phyloP scores from a whole-genome alignment of 768 basidiomycete genomes.

The Kwoniella botswanensis region DNA sequence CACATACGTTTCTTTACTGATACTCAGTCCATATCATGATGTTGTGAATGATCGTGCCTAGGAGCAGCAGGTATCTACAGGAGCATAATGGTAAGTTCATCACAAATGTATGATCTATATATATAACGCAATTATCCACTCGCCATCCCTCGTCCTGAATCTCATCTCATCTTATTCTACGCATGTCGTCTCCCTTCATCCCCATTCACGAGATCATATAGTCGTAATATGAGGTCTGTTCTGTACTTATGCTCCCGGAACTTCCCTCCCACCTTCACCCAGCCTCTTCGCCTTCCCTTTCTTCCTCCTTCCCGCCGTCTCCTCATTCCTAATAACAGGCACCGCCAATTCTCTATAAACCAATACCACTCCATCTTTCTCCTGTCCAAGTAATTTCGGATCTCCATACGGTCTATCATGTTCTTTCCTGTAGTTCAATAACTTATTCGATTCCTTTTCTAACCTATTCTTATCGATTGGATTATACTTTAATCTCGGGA shows the following conservation, averaged over 20 bases:
- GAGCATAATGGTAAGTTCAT: no score
- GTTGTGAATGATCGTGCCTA: no score
- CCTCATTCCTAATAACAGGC: slow-evolving; percentile 34
- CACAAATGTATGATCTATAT: no score
- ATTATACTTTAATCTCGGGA: slow-evolving; percentile 31
- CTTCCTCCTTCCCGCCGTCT: slow-evolving; percentile 40
- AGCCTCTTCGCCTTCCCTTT: slow-evolving; percentile 32
- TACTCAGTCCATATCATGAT: no score
- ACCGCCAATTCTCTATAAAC: slow-evolving; percentile 40
- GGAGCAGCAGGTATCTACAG: no score
- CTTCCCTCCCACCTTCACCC: slow-evolving; percentile 43
- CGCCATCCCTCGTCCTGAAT: no score
- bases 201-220: no score
- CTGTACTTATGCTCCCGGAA: slow-evolving; percentile 38
- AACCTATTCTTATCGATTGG: slow-evolving; percentile 31
- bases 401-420: slow-evolving; percentile 50
- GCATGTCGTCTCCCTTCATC: no score
- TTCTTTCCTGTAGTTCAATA: slow-evolving; percentile 41
- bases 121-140: no score
- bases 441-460: slow-evolving; percentile 45
- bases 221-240: no score
- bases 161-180: no score
- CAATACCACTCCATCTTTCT: slow-evolving; percentile 30
- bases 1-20: no score
- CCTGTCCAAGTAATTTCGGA: slow-evolving; percentile 23